Base-by-base conservation (phyloP, 345 rosid genomes). In the Euphorbia pulcherrima region DNA sequence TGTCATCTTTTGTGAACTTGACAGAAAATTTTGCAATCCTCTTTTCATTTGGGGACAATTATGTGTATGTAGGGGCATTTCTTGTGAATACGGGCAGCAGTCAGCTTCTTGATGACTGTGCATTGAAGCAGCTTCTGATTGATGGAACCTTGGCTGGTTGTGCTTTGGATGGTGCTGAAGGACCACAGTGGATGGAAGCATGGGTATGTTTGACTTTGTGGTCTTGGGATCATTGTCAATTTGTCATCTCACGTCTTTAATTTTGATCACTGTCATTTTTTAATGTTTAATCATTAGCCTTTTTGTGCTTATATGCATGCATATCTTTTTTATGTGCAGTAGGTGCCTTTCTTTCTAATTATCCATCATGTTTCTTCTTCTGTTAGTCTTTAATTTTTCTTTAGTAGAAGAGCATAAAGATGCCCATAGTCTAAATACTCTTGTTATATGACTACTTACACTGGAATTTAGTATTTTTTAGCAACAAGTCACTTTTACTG, bases 111-210 rank as follows among this genome's bases (percentile, higher is more conserved):
- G 98, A 95, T 73, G 99, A 95, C 77, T 92, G 98, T 79, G 89
- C 87, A 47, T 83, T 92, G 75, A 95, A 92, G 83, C 91, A 88
- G 77, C 94, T 90, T 81, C 75, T 95, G 59, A 92, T 95, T 82
- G 96, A 95, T 79, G 99, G 97, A 54, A 87, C 89, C 37, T 80
- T 92, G 70, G 99, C 96, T 74, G 98, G 99, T 50, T 92, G 98
- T 80, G 97, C 99, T 41, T 70, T 95, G 78, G 99, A 95, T 79
- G 98, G 99, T 65, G 97, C 86, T 62, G 99, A 95, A 84, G 98
- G 99, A 65, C 99, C 99, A 27, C 98, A 90, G 24, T 95, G 98
- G 99, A 92, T 95, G 98, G 99, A 95, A 88, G 99, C 98, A 64
- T 92, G 99, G 99, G 99, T 95, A 90, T 78, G 86, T 68, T 30